Base-by-base conservation (phyloP, 345 rosid genomes). In the Brassica rapa region DNA sequence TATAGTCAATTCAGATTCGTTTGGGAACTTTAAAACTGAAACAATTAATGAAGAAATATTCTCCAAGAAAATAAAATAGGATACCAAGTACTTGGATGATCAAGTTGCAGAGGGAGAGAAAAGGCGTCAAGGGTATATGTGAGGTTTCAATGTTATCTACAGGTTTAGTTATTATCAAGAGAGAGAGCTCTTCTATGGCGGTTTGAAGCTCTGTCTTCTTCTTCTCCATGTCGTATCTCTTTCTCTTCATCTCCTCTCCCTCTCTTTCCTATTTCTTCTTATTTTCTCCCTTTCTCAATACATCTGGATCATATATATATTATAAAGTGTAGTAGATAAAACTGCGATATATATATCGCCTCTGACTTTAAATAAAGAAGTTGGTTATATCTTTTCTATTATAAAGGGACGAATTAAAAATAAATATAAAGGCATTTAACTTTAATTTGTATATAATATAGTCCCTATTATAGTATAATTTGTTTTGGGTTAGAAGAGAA, bases 41-140 rank as follows among this genome's bases (percentile, higher is more conserved):
- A 51, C 2, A 30, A 49, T 15, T 21, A 41, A 16, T 10, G 37
- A 65, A 59, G 8, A 55, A 55, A 2, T 10, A 9, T 3, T 19
- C 21, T 29, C 16, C 30, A 9, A 37, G 8, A 53, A 53, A 53
- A 53, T 15, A 5, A 53, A 53, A 53, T 32, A 62, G 75, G 83
- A 81, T 43, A 92, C 98, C 98, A 84, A 94, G 98, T 85, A 94
- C 90, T 81, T 92, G 90, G 78, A 94, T 73, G 67, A 94, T 83
- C 77, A 89, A 75, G 79, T 76, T 82, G 90, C 97, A 86, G 71
- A 92, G 41, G 68, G 86, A 83, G 19, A 92, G 85, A 70, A 94
- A 86, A 65, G 88, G 88, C 89, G 81, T 88, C 68, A 86, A 84
- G 6, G 95, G 90, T 25, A 91, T 80, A 71, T 75, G 55, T 67